These are phyloP conservation scores for Ambrosiella cleistominuta DNA, from an alignment of 2,329 filamentous ascomycete genomes.

Conservation along the genomic window DNA sequence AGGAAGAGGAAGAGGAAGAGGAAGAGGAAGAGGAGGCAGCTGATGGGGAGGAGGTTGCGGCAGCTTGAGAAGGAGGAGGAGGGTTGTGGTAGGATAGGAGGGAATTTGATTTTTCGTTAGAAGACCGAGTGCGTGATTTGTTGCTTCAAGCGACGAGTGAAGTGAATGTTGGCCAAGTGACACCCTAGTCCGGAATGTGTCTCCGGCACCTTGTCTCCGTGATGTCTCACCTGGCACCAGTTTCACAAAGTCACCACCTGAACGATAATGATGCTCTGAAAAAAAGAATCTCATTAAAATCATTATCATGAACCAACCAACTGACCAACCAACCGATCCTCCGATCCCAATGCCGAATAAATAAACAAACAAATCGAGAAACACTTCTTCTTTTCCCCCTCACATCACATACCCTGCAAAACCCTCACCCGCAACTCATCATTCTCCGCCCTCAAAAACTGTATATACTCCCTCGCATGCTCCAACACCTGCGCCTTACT, in stretches of 20 bases:
- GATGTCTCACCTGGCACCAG: too few species aligned
- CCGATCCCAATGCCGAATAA: too few species aligned
- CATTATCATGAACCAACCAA: too few species aligned
- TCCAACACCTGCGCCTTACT: constrained; percentile 31
- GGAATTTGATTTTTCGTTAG: not conserved
- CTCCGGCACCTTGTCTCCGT: too few species aligned
- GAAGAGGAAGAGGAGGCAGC: constrained; percentile 16
- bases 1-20: constrained; percentile 5
- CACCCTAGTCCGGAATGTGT: too few species aligned
- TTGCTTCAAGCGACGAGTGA: too few species aligned
- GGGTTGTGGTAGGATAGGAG: not conserved
- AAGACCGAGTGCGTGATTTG: not conserved
- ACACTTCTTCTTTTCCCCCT: not conserved
- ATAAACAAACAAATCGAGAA: too few species aligned
- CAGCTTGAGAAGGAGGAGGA: not conserved
- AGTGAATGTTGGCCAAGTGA: too few species aligned
- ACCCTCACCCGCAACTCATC: not conserved
- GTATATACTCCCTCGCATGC: constrained; percentile 26
- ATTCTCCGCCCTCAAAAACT: constrained; percentile 23
- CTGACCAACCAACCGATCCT: too few species aligned
- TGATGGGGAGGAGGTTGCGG: constrained; percentile 14
- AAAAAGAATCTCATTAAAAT: too few species aligned
- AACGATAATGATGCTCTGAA: too few species aligned
- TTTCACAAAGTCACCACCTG: too few species aligned
- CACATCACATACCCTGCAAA: not conserved